These are phyloP conservation scores for Aspergillus sp. DNA, from an alignment of 2,329 filamentous ascomycete genomes.

Conservation along the genomic window DNA sequence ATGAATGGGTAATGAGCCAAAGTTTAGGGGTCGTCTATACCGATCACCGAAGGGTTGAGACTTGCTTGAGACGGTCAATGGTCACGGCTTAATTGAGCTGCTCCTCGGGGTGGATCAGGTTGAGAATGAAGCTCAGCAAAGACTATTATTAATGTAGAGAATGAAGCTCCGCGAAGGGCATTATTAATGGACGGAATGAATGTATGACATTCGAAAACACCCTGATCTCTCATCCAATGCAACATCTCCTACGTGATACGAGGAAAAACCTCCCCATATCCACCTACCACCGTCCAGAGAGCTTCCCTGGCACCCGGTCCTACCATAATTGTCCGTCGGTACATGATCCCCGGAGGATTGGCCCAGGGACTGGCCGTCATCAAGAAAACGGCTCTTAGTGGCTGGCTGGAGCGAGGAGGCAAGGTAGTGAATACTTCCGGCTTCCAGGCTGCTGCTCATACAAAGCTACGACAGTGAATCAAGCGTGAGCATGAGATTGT, in stretches of 20 bases:
- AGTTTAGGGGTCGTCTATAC: background rate
- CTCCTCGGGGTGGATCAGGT: background rate
- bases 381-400: background rate
- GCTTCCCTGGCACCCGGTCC: background rate
- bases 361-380: background rate
- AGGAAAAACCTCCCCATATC: constrained; percentile 25
- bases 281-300: constrained; percentile 13
- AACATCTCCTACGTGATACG: constrained; percentile 22
- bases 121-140: background rate
- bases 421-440: background rate
- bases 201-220: background rate
- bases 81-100: background rate
- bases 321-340: constrained; percentile 15
- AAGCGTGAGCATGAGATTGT: background rate
- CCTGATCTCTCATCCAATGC: background rate
- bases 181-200: background rate
- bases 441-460: background rate
- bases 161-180: background rate
- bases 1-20: background rate
- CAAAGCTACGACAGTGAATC: constrained; percentile 6
- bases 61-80: background rate
- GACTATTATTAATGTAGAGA: background rate
- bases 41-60: background rate
- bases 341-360: background rate
- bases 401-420: background rate